Evolutionary conservation across 108 stramenopile species (phyloP), one percentile per base, ranked within the genome.

Genomic region (Nannochloropsis salina): DNA sequence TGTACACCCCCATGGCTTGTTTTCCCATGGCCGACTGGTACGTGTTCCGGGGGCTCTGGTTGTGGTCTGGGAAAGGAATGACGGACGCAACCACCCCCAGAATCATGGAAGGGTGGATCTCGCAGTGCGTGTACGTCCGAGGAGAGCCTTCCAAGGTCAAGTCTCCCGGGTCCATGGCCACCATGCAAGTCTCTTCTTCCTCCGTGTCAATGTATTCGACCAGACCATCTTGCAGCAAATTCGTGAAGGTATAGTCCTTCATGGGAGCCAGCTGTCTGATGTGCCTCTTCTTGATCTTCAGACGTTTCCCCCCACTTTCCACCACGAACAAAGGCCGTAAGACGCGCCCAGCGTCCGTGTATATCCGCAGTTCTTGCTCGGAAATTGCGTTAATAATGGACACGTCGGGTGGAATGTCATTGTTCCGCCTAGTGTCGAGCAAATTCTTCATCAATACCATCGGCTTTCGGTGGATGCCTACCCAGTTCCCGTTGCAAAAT

Each of bases 11-110:
- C 96, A 99, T 98, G 45, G 98, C 97, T 85, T 93, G 93, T 87
- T 92, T 93, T 40, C 92, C 92, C 94, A 94, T 94, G 42, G 94
- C 94, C 61, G 89, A 93, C 94, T 99, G 96, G 92, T 98, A 99
- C 15, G 97, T 98, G 92, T 99, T 99, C 90, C 99, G 95, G 22
- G 99, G 99, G 89, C 94, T 94, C 92, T 99, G 99, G 91, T 99
- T 99, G 94, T 99, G 98, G 92, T 99, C 97, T 6, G 99, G 98
- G 91, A 99, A 99, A 20, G 99, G 99, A 89, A 99, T 98, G 87
- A 99, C 96, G 45, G 95, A 95, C 41, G 97, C 92, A 44, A 91
- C 91, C 44, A 93, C 90, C 12, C 92, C 93, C 81, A 99, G 91
- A 85, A 99, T 97, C 97, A 98, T 98, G 51, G 94, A 93, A 9